These are phyloP conservation scores for Erythrobasidium yunnanense DNA, from an alignment of 768 basidiomycete species.

Conservation along the genomic window DNA sequence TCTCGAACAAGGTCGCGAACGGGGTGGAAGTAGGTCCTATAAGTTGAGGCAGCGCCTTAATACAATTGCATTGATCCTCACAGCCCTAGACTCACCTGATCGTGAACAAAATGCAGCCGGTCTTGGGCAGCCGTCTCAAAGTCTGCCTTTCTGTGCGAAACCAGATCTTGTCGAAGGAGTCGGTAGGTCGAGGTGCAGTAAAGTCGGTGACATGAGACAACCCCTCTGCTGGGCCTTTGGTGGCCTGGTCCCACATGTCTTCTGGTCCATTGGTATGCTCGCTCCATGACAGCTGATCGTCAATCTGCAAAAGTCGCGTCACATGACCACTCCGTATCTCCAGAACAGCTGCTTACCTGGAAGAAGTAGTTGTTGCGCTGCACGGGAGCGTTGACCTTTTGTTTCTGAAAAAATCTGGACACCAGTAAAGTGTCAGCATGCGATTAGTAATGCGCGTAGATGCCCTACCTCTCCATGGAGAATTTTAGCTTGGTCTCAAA, in stretches of 20 bases:
- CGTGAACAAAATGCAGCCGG: constrained; percentile 59
- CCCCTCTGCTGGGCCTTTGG: not conserved
- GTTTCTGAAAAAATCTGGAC: constrained; percentile 52
- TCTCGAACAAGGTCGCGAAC: constrained; percentile 49
- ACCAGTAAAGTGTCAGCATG: not conserved
- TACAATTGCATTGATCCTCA: not conserved
- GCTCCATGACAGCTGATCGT: constrained; percentile 12
- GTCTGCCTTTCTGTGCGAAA: constrained; percentile 59
- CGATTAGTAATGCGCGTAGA: no score
- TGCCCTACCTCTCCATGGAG: constrained; percentile 52
- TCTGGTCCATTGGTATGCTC: constrained; percentile 42
- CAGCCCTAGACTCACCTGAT: constrained; percentile 44
- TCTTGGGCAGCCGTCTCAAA: constrained; percentile 53
- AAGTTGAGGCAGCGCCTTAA: not conserved
- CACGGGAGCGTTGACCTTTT: constrained; percentile 59
- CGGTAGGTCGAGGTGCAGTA: not conserved
- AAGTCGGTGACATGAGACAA: not conserved
- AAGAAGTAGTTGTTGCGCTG: constrained; percentile 54
- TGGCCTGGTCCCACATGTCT: constrained; percentile 41
- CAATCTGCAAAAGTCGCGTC: constrained; percentile 10
- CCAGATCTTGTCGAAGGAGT: constrained; percentile 44
- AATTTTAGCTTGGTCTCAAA: constrained; percentile 57
- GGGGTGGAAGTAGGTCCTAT: constrained; percentile 18
- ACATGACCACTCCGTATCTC: constrained; percentile 38
- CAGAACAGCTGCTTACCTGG: constrained; percentile 38